Evolutionary conservation across 345 rosid species (phyloP).

Genomic region (Syzygium aqueum): DNA sequence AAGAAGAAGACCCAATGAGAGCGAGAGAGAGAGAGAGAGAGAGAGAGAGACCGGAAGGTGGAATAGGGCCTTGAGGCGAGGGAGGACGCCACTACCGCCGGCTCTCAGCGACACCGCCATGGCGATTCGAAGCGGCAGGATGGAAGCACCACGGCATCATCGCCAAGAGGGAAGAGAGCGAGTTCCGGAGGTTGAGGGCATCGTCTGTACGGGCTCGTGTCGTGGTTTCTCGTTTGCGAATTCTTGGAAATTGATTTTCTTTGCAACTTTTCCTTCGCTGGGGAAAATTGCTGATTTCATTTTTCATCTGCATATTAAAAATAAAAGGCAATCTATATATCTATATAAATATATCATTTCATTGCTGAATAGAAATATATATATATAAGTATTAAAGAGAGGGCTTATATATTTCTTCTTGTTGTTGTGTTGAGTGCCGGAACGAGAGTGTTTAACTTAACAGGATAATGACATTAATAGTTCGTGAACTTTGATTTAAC

Average conservation of each 20-base stretch:
- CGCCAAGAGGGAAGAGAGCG: background rate
- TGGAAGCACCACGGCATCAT: background rate
- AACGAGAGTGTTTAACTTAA: too few species aligned
- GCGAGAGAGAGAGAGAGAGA: background rate
- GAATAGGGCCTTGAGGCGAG: constrained; percentile 32
- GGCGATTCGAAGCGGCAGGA: background rate
- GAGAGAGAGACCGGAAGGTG: constrained; percentile 29
- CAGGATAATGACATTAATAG: too few species aligned
- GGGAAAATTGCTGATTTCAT: background rate
- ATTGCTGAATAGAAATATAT: too few species aligned
- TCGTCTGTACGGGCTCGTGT: too few species aligned
- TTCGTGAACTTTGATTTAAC: too few species aligned
- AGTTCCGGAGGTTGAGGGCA: background rate
- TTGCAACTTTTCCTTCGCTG: background rate
- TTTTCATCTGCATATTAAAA: background rate
- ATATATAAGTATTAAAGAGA: too few species aligned
- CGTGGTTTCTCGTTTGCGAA: background rate
- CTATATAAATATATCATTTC: too few species aligned
- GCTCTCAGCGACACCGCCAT: constrained; percentile 34
- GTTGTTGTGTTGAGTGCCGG: too few species aligned
- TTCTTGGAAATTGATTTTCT: background rate
- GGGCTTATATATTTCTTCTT: too few species aligned
- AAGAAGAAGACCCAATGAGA: background rate
- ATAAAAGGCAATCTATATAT: too few species aligned
- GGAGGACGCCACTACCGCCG: constrained; percentile 14